Evolutionary conservation across 2,329 filamentous ascomycete genomes (phyloP).

Genomic region (Daldinia sp.): DNA sequence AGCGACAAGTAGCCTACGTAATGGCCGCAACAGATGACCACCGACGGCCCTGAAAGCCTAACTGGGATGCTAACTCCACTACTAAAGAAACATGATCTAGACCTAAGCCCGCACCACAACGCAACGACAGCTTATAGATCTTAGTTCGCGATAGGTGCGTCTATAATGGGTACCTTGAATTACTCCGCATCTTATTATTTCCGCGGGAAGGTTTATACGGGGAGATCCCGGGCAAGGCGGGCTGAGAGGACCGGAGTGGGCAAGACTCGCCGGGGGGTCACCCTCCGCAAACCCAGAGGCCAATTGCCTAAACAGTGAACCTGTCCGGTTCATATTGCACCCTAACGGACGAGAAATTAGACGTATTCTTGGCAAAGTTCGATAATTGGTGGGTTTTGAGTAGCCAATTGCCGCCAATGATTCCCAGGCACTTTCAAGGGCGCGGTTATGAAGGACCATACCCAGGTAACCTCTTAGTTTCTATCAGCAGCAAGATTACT

Average conservation of each 20-base stretch:
- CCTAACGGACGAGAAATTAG: not conserved
- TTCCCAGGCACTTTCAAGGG: too few relatives aligned
- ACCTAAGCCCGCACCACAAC: constrained; percentile 5
- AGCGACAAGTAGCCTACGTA: constrained; percentile 8
- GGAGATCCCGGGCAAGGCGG: not conserved
- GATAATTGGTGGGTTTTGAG: constrained; percentile 27
- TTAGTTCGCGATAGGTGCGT: constrained; percentile 3
- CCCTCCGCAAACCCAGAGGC: constrained; percentile 14
- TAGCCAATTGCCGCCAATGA: constrained; percentile 25
- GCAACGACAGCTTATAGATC: constrained; percentile 7
- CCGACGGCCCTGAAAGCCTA: not conserved
- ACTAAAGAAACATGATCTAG: constrained; percentile 11
- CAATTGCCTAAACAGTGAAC: constrained; percentile 31
- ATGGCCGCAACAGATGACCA: not conserved
- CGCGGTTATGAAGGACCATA: too few relatives aligned
- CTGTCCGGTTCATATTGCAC: not conserved
- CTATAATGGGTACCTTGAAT: not conserved
- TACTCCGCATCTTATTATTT: constrained; percentile 16
- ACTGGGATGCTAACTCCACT: not conserved
- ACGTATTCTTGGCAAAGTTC: not conserved
- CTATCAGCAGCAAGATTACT: too few relatives aligned
- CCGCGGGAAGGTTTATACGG: not conserved
- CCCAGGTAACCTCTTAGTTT: too few relatives aligned
- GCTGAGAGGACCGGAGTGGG: constrained; percentile 6
- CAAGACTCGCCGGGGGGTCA: constrained; percentile 20